Evolutionary conservation across 176 grass and related monocot genomes (phyloP).

Genomic region (Chloris gayana): DNA sequence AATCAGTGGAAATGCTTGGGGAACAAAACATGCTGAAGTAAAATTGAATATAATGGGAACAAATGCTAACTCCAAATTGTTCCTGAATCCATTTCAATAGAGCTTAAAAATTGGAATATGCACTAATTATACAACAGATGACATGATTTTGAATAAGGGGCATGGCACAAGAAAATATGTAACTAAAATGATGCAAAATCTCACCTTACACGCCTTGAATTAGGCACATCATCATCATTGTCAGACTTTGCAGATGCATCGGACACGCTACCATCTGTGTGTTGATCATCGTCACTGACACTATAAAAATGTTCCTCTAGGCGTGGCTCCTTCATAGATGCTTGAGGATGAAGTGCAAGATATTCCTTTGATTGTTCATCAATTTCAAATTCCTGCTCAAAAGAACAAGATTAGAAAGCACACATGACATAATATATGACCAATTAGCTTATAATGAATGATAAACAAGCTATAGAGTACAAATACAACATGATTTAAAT

Average conservation of each 20-base stretch:
- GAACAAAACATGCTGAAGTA: neutral
- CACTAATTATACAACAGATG: neutral
- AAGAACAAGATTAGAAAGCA: constrained; percentile 37
- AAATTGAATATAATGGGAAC: neutral
- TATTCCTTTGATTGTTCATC: constrained; percentile 72
- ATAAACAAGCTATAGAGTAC: no score
- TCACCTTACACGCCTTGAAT: constrained; percentile 76
- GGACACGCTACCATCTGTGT: constrained; percentile 41
- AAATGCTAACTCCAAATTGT: neutral
- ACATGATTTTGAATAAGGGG: neutral
- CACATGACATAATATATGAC: neutral
- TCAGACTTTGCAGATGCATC: constrained; percentile 55
- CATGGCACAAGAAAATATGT: neutral
- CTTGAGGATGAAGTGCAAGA: constrained; percentile 70
- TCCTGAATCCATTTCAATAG: neutral
- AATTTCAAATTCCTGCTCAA: constrained; percentile 72
- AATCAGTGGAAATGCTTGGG: neutral
- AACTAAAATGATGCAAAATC: constrained; percentile 12
- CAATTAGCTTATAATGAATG: neutral
- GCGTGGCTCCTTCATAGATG: constrained; percentile 48
- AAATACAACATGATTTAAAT: constrained; percentile 25
- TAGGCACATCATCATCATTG: constrained; percentile 47
- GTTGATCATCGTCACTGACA: constrained; percentile 71
- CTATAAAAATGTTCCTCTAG: constrained; percentile 79
- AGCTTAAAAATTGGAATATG: neutral